Evolutionary conservation across 345 rosid genomes (phyloP), one percentile per base, ranked within the genome.

Genomic region (Pistacia atlantica): DNA sequence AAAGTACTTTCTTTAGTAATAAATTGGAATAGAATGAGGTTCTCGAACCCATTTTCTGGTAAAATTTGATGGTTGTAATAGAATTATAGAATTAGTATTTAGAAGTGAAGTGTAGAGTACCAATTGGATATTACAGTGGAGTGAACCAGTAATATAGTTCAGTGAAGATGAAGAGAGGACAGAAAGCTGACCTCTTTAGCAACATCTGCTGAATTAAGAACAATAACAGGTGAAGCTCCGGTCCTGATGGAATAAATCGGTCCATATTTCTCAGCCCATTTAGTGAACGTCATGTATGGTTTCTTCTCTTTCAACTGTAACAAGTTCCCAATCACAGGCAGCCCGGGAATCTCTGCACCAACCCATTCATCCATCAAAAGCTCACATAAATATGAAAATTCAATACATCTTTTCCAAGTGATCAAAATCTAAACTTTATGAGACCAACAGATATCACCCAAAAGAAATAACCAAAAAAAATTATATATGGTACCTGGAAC

Each of bases 291-390:
- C 84, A 81, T 87, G 81, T 96, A 85, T 8, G 98, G 98, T 78
- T 93, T 93, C 87, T 96, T 96, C 92, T 95, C 99, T 76, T 81
- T 91, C 82, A 92, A 77, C 45, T 93, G 94, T 79, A 90, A 84
- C 89, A 96, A 79, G 76, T 93, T 96, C 83, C 99, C 99, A 12
- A 93, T 69, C 38, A 93, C 65, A 0, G 98, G 98, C 65, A 88
- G 60, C 62, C 98, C 97, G 3, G 98, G 93, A 18, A 93, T 89
- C 80, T 77, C 99, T 93, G 90, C 73, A 75, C 28, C 48, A 22
- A 75, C 68, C 55, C 17, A 33, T 67, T 61, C 2, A 28, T n/a
- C 28, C 31, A 5, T 55, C 51, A 13, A 52, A 42, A 46, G 1
- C 17, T 35, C 62, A 8, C 8, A 42, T 57, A 4, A 72, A 25